phyloP scores from a whole-genome alignment of 1,284 basidiomycete species.

The Chondrostereum purpureum region DNA sequence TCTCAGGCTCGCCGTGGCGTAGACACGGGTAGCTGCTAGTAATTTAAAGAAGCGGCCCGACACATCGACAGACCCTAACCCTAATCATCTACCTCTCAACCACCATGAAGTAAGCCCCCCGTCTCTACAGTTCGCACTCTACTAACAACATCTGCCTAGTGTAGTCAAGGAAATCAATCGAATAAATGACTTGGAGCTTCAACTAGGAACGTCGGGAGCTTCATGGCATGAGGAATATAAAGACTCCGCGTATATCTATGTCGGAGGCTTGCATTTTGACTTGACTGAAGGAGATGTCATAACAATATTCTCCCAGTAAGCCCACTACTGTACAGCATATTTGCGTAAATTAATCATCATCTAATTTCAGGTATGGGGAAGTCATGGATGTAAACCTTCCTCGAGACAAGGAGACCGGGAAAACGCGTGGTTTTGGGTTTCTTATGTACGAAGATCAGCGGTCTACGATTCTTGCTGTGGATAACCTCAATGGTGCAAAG shows the following conservation, averaged over 20 bases:
- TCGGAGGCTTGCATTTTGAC: conserved; percentile 81
- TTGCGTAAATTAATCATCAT: conserved; percentile 3
- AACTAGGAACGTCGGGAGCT: conserved; percentile 65
- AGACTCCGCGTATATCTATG: conserved; percentile 93
- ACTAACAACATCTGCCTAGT: conserved; percentile 35
- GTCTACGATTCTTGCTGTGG: conserved; percentile 92
- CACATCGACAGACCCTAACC: background rate
- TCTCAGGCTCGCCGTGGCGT: too few species aligned
- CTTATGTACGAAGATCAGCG: conserved; percentile 99
- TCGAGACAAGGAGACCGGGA: conserved; percentile 85
- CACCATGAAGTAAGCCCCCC: conserved; percentile 59
- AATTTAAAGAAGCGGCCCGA: background rate
- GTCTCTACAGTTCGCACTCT: background rate
- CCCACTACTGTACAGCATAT: conserved; percentile 1
- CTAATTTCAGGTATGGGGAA: conserved; percentile 75
- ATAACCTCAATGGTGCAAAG: conserved; percentile 94
- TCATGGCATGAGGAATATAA: conserved; percentile 99
- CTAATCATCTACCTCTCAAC: conserved; percentile 2
- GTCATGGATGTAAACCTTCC: conserved; percentile 94
- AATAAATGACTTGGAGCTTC: conserved; percentile 91
- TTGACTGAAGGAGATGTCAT: conserved; percentile 98
- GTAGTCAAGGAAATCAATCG: conserved; percentile 89
- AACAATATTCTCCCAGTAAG: conserved; percentile 95
- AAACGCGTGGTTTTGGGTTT: conserved; percentile 89
- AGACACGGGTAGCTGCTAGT: too few species aligned